A percentile compares a stretch with the other conserved stretches of the same genome.
phyloP scores from a whole-genome alignment of 169 alveolate genomes.

The Cryptosporidium viatorum region DNA sequence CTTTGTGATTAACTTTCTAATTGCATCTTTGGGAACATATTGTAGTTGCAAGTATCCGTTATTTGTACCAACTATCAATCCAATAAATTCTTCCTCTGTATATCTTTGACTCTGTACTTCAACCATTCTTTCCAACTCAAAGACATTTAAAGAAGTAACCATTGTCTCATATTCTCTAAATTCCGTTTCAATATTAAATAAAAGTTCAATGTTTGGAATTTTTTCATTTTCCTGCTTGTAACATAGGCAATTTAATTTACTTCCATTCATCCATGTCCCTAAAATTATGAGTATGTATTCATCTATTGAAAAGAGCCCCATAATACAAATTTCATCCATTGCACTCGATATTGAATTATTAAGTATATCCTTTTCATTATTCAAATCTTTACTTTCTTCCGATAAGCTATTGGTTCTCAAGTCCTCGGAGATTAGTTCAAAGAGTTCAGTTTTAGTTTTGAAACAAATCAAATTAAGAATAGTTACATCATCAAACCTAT shows the following conservation, averaged over 20 bases:
- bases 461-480: background rate
- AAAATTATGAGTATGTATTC: conserved; percentile 17
- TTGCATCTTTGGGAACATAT: conserved; percentile 4
- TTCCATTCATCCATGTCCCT: conserved; percentile 65
- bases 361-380: conserved; percentile 10
- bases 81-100: background rate
- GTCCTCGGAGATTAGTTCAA: conserved; percentile 2
- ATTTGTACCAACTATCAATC: conserved; percentile 46
- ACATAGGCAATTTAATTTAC: conserved; percentile 12
- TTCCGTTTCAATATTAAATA: conserved; percentile 33
- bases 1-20: background rate
- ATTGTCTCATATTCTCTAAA: conserved; percentile 33
- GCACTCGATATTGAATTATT: background rate
- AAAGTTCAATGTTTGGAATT: background rate
- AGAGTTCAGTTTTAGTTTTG: conserved; percentile 14
- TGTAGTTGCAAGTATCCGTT: conserved; percentile 50
- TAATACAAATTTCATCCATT: conserved; percentile 31
- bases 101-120: background rate
- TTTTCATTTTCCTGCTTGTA: background rate
- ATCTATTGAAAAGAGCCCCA: conserved; percentile 7
- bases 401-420: background rate
- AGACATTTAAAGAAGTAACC: conserved; percentile 21
- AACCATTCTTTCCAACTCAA: background rate
- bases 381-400: conserved; percentile 1
- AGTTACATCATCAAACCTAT: conserved; percentile 17